phyloP scores from a whole-genome alignment of 1,284 basidiomycete genomes.

The Pseudozyma hubeiensis region DNA sequence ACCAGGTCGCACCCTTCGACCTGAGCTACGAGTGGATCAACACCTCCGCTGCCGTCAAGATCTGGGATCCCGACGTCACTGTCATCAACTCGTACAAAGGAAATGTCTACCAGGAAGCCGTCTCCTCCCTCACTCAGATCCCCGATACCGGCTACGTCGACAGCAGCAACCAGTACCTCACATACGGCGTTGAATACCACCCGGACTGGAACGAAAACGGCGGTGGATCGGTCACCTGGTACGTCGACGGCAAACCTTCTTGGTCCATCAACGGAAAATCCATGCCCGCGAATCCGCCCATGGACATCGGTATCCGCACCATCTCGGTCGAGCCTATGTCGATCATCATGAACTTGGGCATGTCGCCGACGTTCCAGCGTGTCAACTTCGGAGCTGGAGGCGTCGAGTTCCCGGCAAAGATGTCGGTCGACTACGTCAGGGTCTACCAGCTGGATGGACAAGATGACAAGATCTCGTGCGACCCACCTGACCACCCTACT shows the following conservation, averaged over 20 bases:
- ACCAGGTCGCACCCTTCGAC: constrained; percentile 68
- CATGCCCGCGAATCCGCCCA: constrained; percentile 32
- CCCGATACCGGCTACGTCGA: constrained; percentile 58
- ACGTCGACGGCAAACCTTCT: constrained; percentile 61
- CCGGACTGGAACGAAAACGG: constrained; percentile 63
- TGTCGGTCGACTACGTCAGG: constrained; percentile 60
- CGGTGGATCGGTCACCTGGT: constrained; percentile 61
- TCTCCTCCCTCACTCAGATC: constrained; percentile 61
- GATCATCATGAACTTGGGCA: constrained; percentile 64
- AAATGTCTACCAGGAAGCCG: constrained; percentile 64
- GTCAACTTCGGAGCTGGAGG: constrained; percentile 54
- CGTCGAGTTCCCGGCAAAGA: constrained; percentile 51
- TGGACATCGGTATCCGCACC: constrained; percentile 57
- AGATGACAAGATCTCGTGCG: constrained; percentile 49
- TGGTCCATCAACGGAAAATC: constrained; percentile 57
- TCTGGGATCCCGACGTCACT: constrained; percentile 50
- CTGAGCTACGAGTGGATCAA: constrained; percentile 59
- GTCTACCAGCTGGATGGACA: constrained; percentile 62
- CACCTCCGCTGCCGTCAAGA: constrained; percentile 26
- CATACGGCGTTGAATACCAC: constrained; percentile 65
- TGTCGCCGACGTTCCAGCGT: constrained; percentile 62
- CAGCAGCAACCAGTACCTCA: constrained; percentile 35
- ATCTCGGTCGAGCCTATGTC: constrained; percentile 65
- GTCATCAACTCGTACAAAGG: constrained; percentile 65
- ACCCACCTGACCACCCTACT: constrained; percentile 64